Percentiles rank a stretch among this genome's conserved stretches.
phyloP scores from a whole-genome alignment of 176 grass and related monocot species.

The Pontederia paniculata region DNA sequence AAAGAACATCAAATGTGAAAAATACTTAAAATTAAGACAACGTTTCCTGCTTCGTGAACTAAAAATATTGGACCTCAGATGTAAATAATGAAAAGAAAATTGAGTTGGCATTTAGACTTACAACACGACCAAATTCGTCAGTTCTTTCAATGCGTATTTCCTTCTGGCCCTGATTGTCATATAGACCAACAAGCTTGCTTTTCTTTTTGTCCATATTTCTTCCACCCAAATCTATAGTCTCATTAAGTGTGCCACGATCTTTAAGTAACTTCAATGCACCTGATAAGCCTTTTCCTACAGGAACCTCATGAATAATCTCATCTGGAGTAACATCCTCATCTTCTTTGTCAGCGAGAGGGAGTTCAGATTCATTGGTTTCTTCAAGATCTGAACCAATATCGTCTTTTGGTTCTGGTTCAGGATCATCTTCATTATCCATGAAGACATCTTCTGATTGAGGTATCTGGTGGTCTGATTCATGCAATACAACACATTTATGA shows the following conservation, averaged over 20 bases:
- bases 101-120: conserved; percentile 22
- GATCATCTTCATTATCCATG: conserved; percentile 67
- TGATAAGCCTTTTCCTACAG: conserved; percentile 72
- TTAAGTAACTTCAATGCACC: conserved; percentile 68
- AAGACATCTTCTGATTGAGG: conserved; percentile 69
- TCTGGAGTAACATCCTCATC: conserved; percentile 37
- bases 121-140: conserved; percentile 88
- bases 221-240: conserved; percentile 79
- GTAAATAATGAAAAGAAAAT: too few species aligned
- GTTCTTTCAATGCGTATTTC: conserved; percentile 76
- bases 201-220: conserved; percentile 92
- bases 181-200: conserved; percentile 64
- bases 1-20: too few species aligned
- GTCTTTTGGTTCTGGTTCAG: conserved; percentile 30
- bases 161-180: conserved; percentile 44
- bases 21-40: too few species aligned
- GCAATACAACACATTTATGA: conserved; percentile 22
- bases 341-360: conserved; percentile 23
- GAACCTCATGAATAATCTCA: conserved; percentile 69
- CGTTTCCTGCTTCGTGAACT: too few species aligned
- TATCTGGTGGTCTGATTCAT: conserved; percentile 42
- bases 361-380: conserved; percentile 27
- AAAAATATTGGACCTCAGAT: too few species aligned
- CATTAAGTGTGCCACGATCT: conserved; percentile 65
- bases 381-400: conserved; percentile 27